Percentiles rank a stretch among this genome's conserved stretches.
These are phyloP conservation scores for Wolfiporia cocos DNA, from an alignment of 1,284 basidiomycete genomes.

Conservation along the genomic window DNA sequence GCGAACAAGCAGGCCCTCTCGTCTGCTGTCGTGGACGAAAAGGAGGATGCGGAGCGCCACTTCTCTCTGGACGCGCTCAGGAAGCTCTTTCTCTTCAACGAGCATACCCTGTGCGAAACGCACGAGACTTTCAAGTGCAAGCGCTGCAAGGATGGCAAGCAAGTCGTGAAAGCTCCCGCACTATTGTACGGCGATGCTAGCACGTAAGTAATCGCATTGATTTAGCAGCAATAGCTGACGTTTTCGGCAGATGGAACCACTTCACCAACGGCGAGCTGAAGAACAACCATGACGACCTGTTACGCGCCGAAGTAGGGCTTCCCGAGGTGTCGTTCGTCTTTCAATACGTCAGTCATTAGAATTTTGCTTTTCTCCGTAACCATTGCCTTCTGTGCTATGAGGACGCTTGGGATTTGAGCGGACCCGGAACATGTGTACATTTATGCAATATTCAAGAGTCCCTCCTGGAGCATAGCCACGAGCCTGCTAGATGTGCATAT, in stretches of 20 bases:
- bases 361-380: background rate
- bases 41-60: slow-evolving; percentile 92
- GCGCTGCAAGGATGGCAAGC: slow-evolving; percentile 86
- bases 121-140: slow-evolving; percentile 99
- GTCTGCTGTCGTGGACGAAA: slow-evolving; percentile 96
- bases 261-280: slow-evolving; percentile 85
- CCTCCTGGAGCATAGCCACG: background rate
- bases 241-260: slow-evolving; percentile 85
- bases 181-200: slow-evolving; percentile 95
- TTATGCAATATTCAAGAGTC: background rate
- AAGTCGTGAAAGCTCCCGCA: slow-evolving; percentile 78
- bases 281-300: slow-evolving; percentile 92
- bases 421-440: background rate
- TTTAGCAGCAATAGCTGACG: slow-evolving; percentile 5
- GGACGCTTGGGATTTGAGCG: background rate
- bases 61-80: slow-evolving; percentile 89
- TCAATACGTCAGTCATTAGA: slow-evolving; percentile 81
- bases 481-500: slow-evolving; percentile 2
- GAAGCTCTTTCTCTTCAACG: slow-evolving; percentile 91
- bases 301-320: slow-evolving; percentile 84
- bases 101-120: slow-evolving; percentile 86
- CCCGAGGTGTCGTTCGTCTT: slow-evolving; percentile 89
- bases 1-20: slow-evolving; percentile 97
- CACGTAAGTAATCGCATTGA: slow-evolving; percentile 61
- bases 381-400: background rate